These are phyloP conservation scores for Calycina herbarum DNA, from an alignment of 2,329 filamentous ascomycete species.

Conservation along the genomic window DNA sequence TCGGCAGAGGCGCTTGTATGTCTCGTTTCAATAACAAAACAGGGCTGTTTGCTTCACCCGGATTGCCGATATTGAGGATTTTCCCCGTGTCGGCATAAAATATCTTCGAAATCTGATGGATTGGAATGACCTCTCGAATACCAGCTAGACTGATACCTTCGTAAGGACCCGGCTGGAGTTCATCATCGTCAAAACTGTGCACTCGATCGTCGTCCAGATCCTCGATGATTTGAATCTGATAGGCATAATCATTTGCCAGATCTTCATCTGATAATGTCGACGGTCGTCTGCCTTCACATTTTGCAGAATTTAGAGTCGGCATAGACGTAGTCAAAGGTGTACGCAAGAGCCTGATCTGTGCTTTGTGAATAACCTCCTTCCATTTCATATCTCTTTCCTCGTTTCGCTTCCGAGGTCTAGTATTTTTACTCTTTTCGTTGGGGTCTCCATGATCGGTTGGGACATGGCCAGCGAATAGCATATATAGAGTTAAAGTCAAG, in stretches of 20 bases:
- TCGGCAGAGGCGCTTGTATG: constrained; percentile 63
- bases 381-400: constrained; percentile 59
- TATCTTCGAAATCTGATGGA: constrained; percentile 73
- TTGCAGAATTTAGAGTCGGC: constrained; percentile 21
- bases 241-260: constrained; percentile 58
- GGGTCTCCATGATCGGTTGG: not conserved
- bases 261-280: constrained; percentile 29
- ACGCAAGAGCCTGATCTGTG: constrained; percentile 67
- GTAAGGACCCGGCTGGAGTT: constrained; percentile 52
- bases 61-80: constrained; percentile 68
- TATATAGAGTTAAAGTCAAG: constrained; percentile 87
- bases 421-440: not conserved
- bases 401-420: constrained; percentile 14
- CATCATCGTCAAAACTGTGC: constrained; percentile 63
- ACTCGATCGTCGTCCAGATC: constrained; percentile 70
- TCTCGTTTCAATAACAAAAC: constrained; percentile 69
- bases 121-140: constrained; percentile 65
- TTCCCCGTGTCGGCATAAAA: constrained; percentile 78
- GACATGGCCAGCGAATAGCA: constrained; percentile 85
- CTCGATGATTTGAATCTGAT: constrained; percentile 68
- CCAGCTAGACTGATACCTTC: constrained; percentile 63
- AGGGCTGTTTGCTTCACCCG: constrained; percentile 66
- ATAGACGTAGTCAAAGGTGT: constrained; percentile 27
- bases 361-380: constrained; percentile 97
- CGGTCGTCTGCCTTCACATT: constrained; percentile 42